Evolutionary conservation across 2,329 filamentous ascomycete genomes (phyloP).

Genomic region (Aurifilum marmelostoma): DNA sequence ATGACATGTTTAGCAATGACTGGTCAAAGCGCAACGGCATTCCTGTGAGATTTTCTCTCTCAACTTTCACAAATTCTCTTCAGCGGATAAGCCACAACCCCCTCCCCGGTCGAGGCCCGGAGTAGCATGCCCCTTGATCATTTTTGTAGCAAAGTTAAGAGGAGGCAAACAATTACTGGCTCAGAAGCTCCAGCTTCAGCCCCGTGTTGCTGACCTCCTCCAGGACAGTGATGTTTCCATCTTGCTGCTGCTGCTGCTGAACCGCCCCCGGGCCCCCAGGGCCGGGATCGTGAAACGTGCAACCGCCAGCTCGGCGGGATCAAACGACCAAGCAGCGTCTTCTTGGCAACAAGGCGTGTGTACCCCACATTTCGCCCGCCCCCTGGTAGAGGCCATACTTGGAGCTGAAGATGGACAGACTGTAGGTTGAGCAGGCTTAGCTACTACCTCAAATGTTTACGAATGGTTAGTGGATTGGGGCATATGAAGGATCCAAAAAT

Average conservation of each 20-base stretch:
- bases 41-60: too few relatives aligned
- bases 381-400: background rate
- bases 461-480: too few relatives aligned
- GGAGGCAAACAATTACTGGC: background rate
- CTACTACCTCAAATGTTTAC: background rate
- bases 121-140: background rate
- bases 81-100: background rate
- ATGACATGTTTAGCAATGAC: background rate
- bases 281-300: constrained; percentile 5
- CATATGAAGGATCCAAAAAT: too few relatives aligned
- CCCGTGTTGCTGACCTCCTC: background rate
- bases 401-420: background rate
- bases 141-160: background rate
- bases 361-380: background rate
- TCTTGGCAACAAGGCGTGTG: background rate
- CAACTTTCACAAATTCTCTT: background rate
- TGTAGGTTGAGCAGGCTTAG: background rate
- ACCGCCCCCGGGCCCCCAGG: background rate
- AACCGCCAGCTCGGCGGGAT: constrained; percentile 3
- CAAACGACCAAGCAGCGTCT: background rate
- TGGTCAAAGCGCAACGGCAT: background rate
- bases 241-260: background rate
- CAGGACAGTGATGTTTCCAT: background rate
- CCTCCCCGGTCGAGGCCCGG: background rate
- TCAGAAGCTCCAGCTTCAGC: background rate